phyloP scores from a whole-genome alignment of 2,329 filamentous ascomycete genomes.

The Exophiala sp. region DNA sequence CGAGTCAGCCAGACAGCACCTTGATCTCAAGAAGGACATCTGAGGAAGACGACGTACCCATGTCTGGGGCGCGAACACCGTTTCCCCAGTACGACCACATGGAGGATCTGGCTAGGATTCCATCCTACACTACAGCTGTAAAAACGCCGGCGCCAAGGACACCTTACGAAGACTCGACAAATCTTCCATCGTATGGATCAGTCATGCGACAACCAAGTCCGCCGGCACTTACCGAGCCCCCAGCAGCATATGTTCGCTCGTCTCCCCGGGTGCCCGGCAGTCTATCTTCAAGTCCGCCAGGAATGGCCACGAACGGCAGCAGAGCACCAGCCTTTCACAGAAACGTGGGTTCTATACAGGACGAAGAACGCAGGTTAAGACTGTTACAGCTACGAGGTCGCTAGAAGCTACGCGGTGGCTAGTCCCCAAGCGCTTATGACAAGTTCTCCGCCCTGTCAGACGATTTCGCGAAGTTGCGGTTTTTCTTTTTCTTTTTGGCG shows the following conservation, averaged over 20 bases:
- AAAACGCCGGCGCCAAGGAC: conserved; percentile 59
- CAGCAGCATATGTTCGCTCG: conserved; percentile 37
- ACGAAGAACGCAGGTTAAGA: conserved; percentile 39
- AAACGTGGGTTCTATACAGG: conserved; percentile 31
- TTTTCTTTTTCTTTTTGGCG: no score
- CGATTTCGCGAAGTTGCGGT: no score
- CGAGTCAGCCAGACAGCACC: conserved; percentile 18
- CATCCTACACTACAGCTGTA: conserved; percentile 73
- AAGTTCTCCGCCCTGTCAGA: not conserved
- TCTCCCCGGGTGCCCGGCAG: conserved; percentile 37
- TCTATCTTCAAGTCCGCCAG: conserved; percentile 25
- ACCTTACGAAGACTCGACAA: conserved; percentile 35
- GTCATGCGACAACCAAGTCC: conserved; percentile 37
- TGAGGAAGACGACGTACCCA: conserved; percentile 45
- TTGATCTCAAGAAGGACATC: conserved; percentile 45
- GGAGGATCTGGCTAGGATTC: conserved; percentile 66
- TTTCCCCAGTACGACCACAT: conserved; percentile 53
- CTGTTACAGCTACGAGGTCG: conserved; percentile 39
- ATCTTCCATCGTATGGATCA: conserved; percentile 65
- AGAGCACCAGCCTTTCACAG: conserved; percentile 29
- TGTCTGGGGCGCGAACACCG: conserved; percentile 42
- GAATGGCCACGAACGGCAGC: conserved; percentile 30
- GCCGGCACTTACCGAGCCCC: conserved; percentile 35
- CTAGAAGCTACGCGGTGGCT: not conserved
- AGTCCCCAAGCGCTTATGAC: not conserved